phyloP scores from a whole-genome alignment of 129 eudicot genomes.

The Silybum marianum region DNA sequence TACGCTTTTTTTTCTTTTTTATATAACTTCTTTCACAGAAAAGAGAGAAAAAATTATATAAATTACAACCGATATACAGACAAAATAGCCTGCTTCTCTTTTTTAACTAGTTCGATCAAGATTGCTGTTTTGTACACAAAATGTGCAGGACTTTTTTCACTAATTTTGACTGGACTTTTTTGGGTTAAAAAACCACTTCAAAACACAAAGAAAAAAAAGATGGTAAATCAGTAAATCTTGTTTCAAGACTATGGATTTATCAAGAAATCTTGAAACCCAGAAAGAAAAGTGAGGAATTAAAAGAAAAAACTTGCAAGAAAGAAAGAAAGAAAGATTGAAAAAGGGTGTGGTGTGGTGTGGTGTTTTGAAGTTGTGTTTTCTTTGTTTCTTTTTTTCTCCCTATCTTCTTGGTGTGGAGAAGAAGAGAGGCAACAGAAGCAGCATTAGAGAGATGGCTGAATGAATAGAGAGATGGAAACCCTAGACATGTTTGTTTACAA shows the following conservation, averaged over 20 bases:
- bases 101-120: slow-evolving; percentile 24
- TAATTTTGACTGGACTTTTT: slow-evolving; percentile 17
- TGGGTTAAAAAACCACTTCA: background rate
- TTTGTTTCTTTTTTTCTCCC: background rate
- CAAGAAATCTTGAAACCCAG: background rate
- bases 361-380: background rate
- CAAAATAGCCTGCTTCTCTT: slow-evolving; percentile 22
- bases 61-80: slow-evolving; percentile 7
- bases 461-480: slow-evolving; percentile 10
- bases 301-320: too few species aligned
- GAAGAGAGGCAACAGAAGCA: background rate
- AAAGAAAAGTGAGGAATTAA: background rate
- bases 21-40: background rate
- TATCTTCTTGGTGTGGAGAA: slow-evolving; percentile 17
- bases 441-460: slow-evolving; percentile 15
- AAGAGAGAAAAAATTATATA: too few species aligned
- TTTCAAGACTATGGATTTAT: background rate
- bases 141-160: slow-evolving; percentile 6
- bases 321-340: background rate
- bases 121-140: slow-evolving; percentile 18
- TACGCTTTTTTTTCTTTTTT: background rate
- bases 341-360: too few species aligned
- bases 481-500: slow-evolving; percentile 29
- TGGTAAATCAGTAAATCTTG: too few species aligned
- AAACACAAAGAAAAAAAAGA: background rate